Percentiles rank a stretch among this genome's conserved stretches.
These are phyloP conservation scores for Volutella citrinella DNA, from an alignment of 2,329 filamentous ascomycete species.

Conservation along the genomic window DNA sequence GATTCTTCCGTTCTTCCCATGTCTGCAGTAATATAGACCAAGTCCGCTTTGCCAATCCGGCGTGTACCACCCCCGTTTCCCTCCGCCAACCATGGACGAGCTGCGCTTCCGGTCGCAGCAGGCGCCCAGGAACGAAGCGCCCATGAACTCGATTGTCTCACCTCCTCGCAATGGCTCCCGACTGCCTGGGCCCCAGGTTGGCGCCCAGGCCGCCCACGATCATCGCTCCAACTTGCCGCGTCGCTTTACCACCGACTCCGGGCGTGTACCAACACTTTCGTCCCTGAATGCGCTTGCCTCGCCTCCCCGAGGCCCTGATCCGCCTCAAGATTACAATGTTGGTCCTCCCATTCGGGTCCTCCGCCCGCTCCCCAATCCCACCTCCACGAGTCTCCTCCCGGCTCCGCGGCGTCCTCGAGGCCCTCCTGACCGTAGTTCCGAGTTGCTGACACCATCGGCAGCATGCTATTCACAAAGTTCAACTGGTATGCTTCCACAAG, in stretches of 20 bases:
- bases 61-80: constrained; percentile 39
- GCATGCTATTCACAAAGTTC: constrained; percentile 71
- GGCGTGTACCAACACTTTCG: constrained; percentile 73
- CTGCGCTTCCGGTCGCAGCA: constrained; percentile 75
- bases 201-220: constrained; percentile 53
- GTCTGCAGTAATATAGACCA: constrained; percentile 33
- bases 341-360: constrained; percentile 19
- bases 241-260: constrained; percentile 90
- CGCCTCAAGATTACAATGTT: constrained; percentile 47
- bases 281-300: constrained; percentile 46
- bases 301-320: constrained; percentile 46
- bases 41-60: constrained; percentile 34
- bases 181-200: constrained; percentile 51
- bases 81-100: constrained; percentile 63
- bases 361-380: background rate
- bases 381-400: background rate
- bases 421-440: constrained; percentile 5
- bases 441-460: no score
- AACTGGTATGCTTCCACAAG: constrained; percentile 61
- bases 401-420: background rate
- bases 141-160: constrained; percentile 72
- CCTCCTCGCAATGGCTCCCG: constrained; percentile 68
- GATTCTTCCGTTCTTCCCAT: constrained; percentile 33
- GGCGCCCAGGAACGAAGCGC: constrained; percentile 72
- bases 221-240: constrained; percentile 76